Evolutionary conservation across 805 yeast species (phyloP).

Genomic region (Cyberlindnera americana): DNA sequence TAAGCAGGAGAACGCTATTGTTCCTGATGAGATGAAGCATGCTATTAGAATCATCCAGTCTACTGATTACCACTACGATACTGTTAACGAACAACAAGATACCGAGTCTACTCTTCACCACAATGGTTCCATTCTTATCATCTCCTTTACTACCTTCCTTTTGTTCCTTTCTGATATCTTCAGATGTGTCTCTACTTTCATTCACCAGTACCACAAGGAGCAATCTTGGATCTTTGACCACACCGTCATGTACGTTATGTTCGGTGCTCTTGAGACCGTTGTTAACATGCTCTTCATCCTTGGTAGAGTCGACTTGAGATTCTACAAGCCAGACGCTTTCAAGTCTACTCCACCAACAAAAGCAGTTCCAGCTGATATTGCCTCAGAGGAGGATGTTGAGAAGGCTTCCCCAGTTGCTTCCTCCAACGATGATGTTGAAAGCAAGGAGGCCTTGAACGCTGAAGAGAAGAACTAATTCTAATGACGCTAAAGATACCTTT

Average conservation of each 20-base stretch:
- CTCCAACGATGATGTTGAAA: conserved; percentile 4
- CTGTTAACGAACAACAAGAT: conserved; percentile 19
- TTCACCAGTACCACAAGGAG: conserved; percentile 28
- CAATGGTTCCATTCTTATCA: conserved; percentile 43
- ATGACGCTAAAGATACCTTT: no score
- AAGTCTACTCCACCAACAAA: conserved; percentile 2
- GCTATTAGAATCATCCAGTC: conserved; percentile 62
- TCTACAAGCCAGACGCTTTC: conserved; percentile 68
- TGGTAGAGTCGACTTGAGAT: conserved; percentile 71
- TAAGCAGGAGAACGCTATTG: conserved; percentile 38
- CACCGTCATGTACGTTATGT: conserved; percentile 62
- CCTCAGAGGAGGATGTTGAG: conserved; percentile 1
- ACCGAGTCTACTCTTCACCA: conserved; percentile 36
- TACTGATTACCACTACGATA: conserved; percentile 39
- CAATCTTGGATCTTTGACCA: conserved; percentile 47
- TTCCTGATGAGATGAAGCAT: conserved; percentile 30
- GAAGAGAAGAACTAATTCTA: neutral
- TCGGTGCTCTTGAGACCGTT: conserved; percentile 64
- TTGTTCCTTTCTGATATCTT: conserved; percentile 49
- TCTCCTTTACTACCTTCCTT: conserved; percentile 44
- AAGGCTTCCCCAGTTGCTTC: conserved; percentile 2
- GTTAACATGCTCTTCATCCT: conserved; percentile 54
- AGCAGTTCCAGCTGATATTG: neutral
- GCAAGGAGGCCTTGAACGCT: neutral
- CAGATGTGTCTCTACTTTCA: conserved; percentile 47